Evolutionary conservation across 129 eudicot species (phyloP), one percentile per base, ranked within the genome.

Genomic region (Chrysanthemum makinoi): DNA sequence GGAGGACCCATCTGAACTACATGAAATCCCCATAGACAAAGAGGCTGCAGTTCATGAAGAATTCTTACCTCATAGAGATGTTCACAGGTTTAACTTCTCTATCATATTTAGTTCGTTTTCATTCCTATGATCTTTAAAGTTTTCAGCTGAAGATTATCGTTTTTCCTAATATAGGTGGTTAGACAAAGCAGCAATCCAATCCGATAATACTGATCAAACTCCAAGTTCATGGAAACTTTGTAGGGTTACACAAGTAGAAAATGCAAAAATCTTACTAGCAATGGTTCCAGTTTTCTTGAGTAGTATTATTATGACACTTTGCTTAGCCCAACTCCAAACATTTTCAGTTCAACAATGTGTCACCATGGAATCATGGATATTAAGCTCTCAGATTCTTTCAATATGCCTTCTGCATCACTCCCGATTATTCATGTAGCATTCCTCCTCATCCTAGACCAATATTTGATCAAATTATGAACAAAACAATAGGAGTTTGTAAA

Each of bases 311-410:
- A 85, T 90, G 95, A 90, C 91, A 33, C 89, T 85, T 62, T 90
- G 97, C 72, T 64, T 90, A 50, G 97, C 97, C 1, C 97, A 90
- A 68, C 89, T 90, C 33, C 89, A 87, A 71, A 87, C 97, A 53
- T 90, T 87, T 69, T 81, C 87, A 6, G 43, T 90, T 46, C 87
- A 81, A 77, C 97, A 90, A 80, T 87, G 89, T 19, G 18, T 72
- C n/a, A 90, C 97, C 30, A 90, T 90, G 97, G 85, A 90, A 90
- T 95, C 30, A 90, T 90, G 97, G 85, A 90, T 82, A 85, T 79
- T 13, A 77, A 59, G 60, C 80, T 90, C 78, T 69, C 85, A 62
- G 75, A 75, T 13, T 75, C 87, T 10, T 81, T 87, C 80, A 65
- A 75, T 57, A 77, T 90, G 55, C 95, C 97, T 35, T 84, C 95